phyloP scores from a whole-genome alignment of 2,329 filamentous ascomycete genomes.

The Sordariomycetes sp. region DNA sequence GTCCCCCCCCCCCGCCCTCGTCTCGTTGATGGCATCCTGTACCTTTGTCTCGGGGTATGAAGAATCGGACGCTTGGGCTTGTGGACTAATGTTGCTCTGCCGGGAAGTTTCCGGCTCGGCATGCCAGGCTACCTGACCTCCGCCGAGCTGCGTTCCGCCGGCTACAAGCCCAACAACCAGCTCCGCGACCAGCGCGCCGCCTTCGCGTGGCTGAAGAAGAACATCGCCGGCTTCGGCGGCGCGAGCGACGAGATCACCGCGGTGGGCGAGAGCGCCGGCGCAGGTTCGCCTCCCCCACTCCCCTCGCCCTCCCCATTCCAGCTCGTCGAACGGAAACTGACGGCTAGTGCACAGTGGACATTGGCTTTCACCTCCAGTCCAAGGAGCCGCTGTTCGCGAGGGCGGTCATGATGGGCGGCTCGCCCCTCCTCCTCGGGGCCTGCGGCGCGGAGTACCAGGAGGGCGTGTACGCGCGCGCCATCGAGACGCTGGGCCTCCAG shows the following conservation, averaged over 20 bases:
- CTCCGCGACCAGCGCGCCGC: conserved; percentile 25
- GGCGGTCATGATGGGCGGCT: background rate
- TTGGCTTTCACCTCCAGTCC: background rate
- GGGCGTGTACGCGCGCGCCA: background rate
- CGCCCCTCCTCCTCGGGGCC: background rate
- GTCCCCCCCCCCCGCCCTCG: no score
- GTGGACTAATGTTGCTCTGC: background rate
- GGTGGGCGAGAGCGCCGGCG: conserved; percentile 38
- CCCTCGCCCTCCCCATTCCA: no score
- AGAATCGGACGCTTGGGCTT: background rate
- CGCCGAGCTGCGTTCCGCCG: conserved; percentile 30
- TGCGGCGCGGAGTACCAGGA: background rate
- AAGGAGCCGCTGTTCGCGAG: background rate
- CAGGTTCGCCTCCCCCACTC: conserved; percentile 17
- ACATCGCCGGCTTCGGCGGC: conserved; percentile 22
- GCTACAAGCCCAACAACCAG: conserved; percentile 31
- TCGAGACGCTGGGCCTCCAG: background rate
- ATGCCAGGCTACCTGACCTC: conserved; percentile 35
- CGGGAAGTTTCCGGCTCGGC: conserved; percentile 33
- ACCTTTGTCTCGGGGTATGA: background rate
- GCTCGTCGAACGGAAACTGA: background rate
- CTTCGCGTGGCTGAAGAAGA: conserved; percentile 18
- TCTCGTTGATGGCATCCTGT: background rate
- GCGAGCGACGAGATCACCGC: conserved; percentile 19
- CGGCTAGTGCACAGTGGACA: background rate